Conservation (phyloP, 495 filamentous ascomycete species). For the Penicillium pulvis region DNA sequence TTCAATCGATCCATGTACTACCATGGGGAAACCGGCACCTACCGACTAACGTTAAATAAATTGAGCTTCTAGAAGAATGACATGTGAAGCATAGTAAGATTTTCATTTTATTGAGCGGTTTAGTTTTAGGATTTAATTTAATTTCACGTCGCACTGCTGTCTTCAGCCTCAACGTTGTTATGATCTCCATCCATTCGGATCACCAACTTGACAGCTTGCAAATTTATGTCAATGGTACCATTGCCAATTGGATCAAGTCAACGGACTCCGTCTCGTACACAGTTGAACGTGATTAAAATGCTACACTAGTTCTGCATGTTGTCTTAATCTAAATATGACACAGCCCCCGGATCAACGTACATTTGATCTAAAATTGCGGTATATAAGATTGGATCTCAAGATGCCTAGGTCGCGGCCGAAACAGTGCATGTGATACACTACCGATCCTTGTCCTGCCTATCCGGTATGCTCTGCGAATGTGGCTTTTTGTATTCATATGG, state of each 20-base stretch:
- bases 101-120: background rate
- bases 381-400: background rate
- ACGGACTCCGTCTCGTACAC: background rate
- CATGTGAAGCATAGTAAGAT: constrained; percentile 16
- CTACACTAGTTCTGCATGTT: background rate
- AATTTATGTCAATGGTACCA: background rate
- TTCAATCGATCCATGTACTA: background rate
- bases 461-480: background rate
- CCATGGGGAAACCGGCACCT: constrained; percentile 17
- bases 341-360: constrained; percentile 1
- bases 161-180: constrained; percentile 5
- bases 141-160: too few species aligned
- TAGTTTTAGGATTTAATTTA: too few species aligned
- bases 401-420: background rate
- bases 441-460: background rate
- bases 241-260: background rate
- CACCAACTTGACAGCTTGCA: constrained; percentile 5
- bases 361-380: constrained; percentile 4
- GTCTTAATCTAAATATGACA: background rate
- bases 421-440: background rate
- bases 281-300: background rate
- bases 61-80: constrained; percentile 21
- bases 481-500: background rate
- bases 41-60: constrained; percentile 22
- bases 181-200: background rate